Conservation (phyloP, 345 rosid genomes). For the Aurinia saxatilis region DNA sequence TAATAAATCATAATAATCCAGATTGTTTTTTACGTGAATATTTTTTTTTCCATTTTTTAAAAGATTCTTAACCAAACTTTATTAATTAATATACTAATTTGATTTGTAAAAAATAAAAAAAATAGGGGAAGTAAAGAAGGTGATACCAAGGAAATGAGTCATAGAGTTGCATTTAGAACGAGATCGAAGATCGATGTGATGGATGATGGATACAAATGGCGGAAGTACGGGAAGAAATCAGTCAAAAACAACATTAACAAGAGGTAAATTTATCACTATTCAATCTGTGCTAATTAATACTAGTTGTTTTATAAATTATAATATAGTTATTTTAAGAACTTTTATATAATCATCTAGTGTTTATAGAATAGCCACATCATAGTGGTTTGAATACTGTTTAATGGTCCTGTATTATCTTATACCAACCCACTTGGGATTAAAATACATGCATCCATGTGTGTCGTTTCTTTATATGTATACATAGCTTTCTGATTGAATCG, state of each 20-base stretch:
- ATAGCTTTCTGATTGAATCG: background rate
- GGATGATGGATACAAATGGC: slow-evolving; percentile 95
- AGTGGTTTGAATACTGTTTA: slow-evolving; percentile 16
- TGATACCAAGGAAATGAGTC: slow-evolving; percentile 31
- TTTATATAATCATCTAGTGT: background rate
- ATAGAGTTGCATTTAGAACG: slow-evolving; percentile 75
- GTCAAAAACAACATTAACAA: slow-evolving; percentile 83
- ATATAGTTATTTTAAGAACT: no score
- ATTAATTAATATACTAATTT: background rate
- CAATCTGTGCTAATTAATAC: no score
- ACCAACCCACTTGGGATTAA: slow-evolving; percentile 25
- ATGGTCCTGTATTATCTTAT: slow-evolving; percentile 17
- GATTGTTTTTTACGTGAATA: no score
- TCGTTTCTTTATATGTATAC: background rate
- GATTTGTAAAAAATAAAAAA: no score
- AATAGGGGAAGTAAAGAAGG: slow-evolving; percentile 26
- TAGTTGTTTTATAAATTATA: no score
- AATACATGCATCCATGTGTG: background rate
- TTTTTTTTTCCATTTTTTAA: no score
- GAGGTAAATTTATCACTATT: slow-evolving; percentile 39
- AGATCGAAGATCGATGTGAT: slow-evolving; percentile 72
- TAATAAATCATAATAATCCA: no score
- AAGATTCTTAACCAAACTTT: slow-evolving; percentile 16
- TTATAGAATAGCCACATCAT: slow-evolving; percentile 12
- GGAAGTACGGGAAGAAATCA: slow-evolving; percentile 88